A percentile compares a stretch with the other conserved stretches of the same genome.
Conservation (phyloP, 1,284 basidiomycete genomes). For the Leccinum fallax region DNA sequence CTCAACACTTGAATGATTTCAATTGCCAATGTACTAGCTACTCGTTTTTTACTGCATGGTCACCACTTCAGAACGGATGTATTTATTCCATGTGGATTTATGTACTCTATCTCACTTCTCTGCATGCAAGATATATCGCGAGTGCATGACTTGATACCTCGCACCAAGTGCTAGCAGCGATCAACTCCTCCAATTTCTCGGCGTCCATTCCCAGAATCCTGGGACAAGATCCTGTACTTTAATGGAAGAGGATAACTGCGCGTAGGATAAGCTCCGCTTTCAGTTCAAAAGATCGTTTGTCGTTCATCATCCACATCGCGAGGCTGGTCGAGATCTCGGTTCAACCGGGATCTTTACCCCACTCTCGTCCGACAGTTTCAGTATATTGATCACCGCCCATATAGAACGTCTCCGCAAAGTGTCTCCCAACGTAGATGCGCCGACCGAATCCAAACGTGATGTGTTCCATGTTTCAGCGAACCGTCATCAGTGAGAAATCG, state of each 20-base stretch:
- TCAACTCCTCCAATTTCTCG: neutral
- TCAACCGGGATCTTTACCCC: no score
- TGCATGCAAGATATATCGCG: neutral
- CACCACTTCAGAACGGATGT: neutral
- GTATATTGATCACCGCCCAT: neutral
- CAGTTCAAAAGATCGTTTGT: neutral
- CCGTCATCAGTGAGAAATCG: neutral
- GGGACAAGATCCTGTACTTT: constrained; percentile 5
- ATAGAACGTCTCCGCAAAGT: neutral
- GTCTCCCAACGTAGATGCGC: neutral
- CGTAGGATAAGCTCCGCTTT: neutral
- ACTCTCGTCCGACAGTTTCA: neutral
- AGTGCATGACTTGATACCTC: neutral
- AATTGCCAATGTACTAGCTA: neutral
- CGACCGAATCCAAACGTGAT: neutral
- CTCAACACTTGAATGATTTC: neutral
- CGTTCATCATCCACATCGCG: neutral
- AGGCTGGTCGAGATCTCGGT: neutral
- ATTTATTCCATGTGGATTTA: neutral
- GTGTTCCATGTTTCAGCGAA: neutral
- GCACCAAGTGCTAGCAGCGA: neutral
- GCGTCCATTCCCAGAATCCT: neutral
- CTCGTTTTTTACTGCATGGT: neutral
- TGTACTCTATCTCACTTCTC: neutral
- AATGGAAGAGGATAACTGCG: constrained; percentile 13